Conservation (phyloP, 176 grass and related monocot genomes). For the Bonia amplexicaulis region DNA sequence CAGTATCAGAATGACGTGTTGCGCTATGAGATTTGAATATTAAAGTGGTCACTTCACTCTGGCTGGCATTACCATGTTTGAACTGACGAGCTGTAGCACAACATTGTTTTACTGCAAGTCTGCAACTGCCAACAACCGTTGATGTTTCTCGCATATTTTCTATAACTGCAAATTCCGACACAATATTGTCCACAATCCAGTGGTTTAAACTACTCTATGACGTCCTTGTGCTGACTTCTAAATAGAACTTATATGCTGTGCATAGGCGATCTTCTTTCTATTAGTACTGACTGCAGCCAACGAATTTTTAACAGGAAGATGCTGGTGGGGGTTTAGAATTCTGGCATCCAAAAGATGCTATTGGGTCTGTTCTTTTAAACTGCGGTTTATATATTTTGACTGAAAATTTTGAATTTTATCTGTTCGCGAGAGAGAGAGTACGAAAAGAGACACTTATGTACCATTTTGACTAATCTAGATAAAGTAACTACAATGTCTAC, state of each 20-base stretch:
- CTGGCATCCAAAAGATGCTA: conserved; percentile 95
- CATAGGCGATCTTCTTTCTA: neutral
- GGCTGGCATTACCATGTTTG: neutral
- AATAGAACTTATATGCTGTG: neutral
- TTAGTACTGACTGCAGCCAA: neutral
- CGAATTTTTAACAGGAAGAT: conserved; percentile 71
- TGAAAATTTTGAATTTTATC: too few relatives aligned
- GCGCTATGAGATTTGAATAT: neutral
- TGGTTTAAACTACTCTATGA: neutral
- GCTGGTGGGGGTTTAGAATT: conserved; percentile 92
- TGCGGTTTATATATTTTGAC: too few relatives aligned
- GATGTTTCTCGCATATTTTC: neutral
- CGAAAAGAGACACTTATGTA: too few relatives aligned
- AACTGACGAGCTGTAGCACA: neutral
- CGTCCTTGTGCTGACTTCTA: neutral
- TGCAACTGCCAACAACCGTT: neutral
- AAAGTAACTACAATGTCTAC: too few relatives aligned
- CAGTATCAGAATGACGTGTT: neutral
- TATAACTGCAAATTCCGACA: neutral
- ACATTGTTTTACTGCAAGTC: neutral
- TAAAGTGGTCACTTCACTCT: neutral
- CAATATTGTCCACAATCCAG: neutral
- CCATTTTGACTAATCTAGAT: too few relatives aligned
- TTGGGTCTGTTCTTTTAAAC: too few relatives aligned
- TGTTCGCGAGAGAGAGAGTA: too few relatives aligned